Evolutionary conservation across 345 rosid genomes (phyloP), one percentile per base, ranked within the genome.

Genomic region (Diplotaxis tenuifolia): DNA sequence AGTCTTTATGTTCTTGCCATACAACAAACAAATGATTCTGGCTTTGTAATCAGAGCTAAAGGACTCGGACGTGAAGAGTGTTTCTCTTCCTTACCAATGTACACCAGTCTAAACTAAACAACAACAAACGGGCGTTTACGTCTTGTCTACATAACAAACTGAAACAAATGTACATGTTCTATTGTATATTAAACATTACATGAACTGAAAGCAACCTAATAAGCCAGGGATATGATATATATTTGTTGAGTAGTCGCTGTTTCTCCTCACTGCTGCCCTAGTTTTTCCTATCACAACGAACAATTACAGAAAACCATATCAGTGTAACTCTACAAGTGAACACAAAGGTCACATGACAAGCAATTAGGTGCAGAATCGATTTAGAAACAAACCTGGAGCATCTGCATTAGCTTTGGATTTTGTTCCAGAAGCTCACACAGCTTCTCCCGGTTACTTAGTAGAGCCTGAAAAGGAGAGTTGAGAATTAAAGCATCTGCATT

Each of bases 381-480:
- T 23, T 12, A 22, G 56, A 49, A 23, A 62, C 23, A 12, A 72
- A 93, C 99, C 99, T 95, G 97, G 78, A 95, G 97, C 98, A 95
- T 90, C 86, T 92, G 94, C 96, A 95, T 90, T 75, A 95, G 47
- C 74, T 89, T 95, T 7, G 99, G 99, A 80, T 95, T 88, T 76
- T 89, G 96, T 86, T 95, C 98, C 90, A 95, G 72, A 77, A 95
- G 94, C 83, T 94, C 91, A 86, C 98, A 92, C 16, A 95, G 96
- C 83, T 92, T 92, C 36, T 95, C 96, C 21, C 92, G 86, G 84
- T 95, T 92, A 38, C 90, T 87, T 82, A 95, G 82, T 67, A 95
- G 80, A 78, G 96, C 77, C 99, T 95, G 96, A 66, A 27, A 38
- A 78, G 34, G 49, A 21, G 40, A 45, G 70, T 50, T 19, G 45